Evolutionary conservation across 139 green algal genomes (phyloP).

Genomic region (Closterium sp.): DNA sequence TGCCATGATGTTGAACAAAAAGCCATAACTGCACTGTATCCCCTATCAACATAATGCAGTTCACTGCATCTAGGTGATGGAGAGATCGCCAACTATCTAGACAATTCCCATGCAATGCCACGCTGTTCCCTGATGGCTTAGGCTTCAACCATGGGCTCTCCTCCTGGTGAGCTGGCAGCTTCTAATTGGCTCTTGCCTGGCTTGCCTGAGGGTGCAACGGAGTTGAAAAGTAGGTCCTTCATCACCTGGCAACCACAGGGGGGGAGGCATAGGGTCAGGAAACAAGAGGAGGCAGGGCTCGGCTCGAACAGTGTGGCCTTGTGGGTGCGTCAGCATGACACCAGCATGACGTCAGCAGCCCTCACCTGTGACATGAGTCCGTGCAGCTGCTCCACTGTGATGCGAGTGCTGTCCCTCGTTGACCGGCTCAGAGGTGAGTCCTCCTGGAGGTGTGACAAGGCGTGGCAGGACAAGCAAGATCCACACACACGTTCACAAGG

Average conservation of each 20-base stretch:
- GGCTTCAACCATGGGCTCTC: not conserved
- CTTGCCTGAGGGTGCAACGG: not conserved
- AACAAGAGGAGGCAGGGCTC: not conserved
- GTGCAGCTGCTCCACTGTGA: slow-evolving; percentile 86
- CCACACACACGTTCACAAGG: too few species aligned
- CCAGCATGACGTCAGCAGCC: not conserved
- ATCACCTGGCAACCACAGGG: not conserved
- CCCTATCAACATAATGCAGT: too few species aligned
- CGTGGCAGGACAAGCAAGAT: too few species aligned
- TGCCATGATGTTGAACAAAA: too few species aligned
- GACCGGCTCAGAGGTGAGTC: not conserved
- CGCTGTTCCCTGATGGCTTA: not conserved
- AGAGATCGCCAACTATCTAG: not conserved
- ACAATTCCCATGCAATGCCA: not conserved
- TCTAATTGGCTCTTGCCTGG: not conserved
- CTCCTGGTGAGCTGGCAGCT: not conserved
- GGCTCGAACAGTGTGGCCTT: too few species aligned
- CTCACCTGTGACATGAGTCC: slow-evolving; percentile 74
- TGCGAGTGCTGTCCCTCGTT: slow-evolving; percentile 54
- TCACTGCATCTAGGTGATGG: too few species aligned
- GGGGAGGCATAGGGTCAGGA: not conserved
- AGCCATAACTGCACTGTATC: too few species aligned
- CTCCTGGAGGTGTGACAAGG: too few species aligned
- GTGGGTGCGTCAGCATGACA: not conserved
- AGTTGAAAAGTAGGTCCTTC: not conserved